phyloP scores from a whole-genome alignment of 164 flowering plant species.

The Kingdonia uniflora region DNA sequence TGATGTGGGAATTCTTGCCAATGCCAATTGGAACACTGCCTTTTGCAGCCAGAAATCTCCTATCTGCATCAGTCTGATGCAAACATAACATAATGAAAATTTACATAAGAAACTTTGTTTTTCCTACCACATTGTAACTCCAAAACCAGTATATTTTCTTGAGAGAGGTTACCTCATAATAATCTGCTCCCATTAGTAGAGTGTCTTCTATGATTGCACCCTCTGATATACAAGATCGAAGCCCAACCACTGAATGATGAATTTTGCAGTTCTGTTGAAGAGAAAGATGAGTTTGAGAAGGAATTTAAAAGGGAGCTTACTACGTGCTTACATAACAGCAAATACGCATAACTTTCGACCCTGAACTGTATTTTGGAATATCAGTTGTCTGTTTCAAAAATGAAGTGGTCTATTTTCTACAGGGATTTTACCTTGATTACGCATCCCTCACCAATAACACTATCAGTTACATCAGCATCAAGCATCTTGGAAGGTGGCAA shows the following conservation, averaged over 20 bases:
- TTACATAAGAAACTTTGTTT: not conserved
- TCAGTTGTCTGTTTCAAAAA: not conserved
- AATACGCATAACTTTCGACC: too few species aligned
- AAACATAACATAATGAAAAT: conserved; percentile 8
- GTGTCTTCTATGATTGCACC: conserved; percentile 94
- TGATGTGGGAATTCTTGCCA: conserved; percentile 82
- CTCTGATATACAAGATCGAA: conserved; percentile 88
- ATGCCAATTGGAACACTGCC: conserved; percentile 94
- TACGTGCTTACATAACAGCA: too few species aligned
- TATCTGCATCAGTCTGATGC: conserved; percentile 82
- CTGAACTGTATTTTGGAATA: too few species aligned
- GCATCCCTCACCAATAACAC: conserved; percentile 93
- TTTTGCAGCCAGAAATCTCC: conserved; percentile 67
- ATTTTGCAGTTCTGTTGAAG: conserved; percentile 79
- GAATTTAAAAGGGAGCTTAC: too few species aligned
- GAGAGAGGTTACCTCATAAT: conserved; percentile 56
- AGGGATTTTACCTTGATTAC: conserved; percentile 61
- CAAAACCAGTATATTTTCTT: too few species aligned
- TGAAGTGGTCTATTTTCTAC: not conserved
- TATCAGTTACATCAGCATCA: conserved; percentile 89
- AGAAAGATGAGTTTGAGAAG: too few species aligned
- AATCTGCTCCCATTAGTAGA: conserved; percentile 93
- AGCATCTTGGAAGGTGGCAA: conserved; percentile 96
- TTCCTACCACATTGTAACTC: too few species aligned
- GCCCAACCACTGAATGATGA: conserved; percentile 91